phyloP scores from a whole-genome alignment of 805 yeast genomes.

The Starmerella vaccinii region DNA sequence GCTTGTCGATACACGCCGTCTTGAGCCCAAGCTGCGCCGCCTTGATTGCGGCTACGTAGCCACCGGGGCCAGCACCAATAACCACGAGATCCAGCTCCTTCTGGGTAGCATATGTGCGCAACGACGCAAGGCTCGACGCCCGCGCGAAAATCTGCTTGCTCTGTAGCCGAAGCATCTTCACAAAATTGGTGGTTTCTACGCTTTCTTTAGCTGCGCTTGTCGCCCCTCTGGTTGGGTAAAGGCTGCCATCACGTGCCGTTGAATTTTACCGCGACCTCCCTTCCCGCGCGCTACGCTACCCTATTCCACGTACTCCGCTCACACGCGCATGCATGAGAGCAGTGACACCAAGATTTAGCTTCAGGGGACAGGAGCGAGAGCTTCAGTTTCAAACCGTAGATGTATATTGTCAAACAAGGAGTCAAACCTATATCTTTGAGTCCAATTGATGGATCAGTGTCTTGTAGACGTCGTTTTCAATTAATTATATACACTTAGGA shows the following conservation, averaged over 20 bases:
- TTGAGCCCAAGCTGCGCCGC: slow-evolving; percentile 93
- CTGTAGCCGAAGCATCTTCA: slow-evolving; percentile 15
- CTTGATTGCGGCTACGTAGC: slow-evolving; percentile 96
- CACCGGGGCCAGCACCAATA: slow-evolving; percentile 99
- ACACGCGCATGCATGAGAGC: not conserved
- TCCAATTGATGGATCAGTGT: too few species aligned
- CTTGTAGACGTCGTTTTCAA: too few species aligned
- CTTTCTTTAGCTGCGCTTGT: not conserved
- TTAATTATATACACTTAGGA: too few species aligned
- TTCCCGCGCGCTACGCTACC: not conserved
- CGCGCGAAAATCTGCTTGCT: slow-evolving; percentile 12
- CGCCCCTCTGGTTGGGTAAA: slow-evolving; percentile 4
- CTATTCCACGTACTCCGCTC: not conserved
- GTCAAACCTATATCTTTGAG: too few species aligned
- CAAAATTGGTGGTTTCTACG: not conserved
- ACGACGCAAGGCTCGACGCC: slow-evolving; percentile 7
- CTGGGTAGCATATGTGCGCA: slow-evolving; percentile 23
- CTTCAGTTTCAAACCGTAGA: too few species aligned
- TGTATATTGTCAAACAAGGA: too few species aligned
- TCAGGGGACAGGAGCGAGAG: too few species aligned
- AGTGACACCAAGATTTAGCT: too few species aligned
- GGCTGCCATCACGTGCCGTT: not conserved
- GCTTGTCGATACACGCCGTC: slow-evolving; percentile 94
- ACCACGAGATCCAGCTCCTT: slow-evolving; percentile 81
- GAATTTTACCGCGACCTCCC: not conserved